phyloP scores from a whole-genome alignment of 2,329 filamentous ascomycete genomes.

The Alternaria incomplexa region DNA sequence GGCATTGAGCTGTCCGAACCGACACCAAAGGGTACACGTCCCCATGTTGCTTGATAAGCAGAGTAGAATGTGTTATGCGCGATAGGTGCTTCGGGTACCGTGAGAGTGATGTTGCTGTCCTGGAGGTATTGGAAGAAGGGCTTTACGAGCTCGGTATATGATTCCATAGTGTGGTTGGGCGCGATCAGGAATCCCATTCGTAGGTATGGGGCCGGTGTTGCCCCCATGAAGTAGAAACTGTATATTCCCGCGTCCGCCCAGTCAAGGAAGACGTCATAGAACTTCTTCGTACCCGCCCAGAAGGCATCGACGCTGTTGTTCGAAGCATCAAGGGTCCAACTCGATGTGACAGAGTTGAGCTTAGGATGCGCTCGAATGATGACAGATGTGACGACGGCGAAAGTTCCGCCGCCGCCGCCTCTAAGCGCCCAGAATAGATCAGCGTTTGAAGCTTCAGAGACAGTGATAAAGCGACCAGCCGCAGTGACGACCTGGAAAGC shows the following conservation, averaged over 20 bases:
- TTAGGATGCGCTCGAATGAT: conserved; percentile 30
- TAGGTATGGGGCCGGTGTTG: conserved; percentile 11
- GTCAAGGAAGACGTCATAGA: conserved; percentile 15
- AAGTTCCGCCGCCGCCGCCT: conserved; percentile 30
- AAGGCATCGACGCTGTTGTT: conserved; percentile 25
- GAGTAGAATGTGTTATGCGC: conserved; percentile 21
- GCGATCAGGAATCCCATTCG: conserved; percentile 24
- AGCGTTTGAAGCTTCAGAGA: conserved; percentile 7
- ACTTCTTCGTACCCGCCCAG: conserved; percentile 17
- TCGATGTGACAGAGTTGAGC: conserved; percentile 27
- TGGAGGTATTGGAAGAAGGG: conserved; percentile 20
- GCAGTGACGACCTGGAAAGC: conserved; percentile 29
- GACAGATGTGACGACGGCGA: conserved; percentile 17
- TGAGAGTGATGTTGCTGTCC: conserved; percentile 23
- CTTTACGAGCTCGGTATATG: conserved; percentile 15
- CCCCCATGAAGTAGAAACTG: conserved; percentile 24
- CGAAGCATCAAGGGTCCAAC: conserved; percentile 27
- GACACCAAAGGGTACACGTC: conserved; percentile 17
- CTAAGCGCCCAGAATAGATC: conserved; percentile 35
- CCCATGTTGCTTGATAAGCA: conserved; percentile 30
- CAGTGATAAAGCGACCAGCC: conserved; percentile 14
- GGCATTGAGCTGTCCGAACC: conserved; percentile 31
- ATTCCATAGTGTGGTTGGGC: conserved; percentile 17
- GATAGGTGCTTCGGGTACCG: conserved; percentile 28
- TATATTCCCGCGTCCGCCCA: conserved; percentile 25